Evolutionary conservation across 192 early-diverging fungal species (phyloP), one percentile per base, ranked within the genome.

Genomic region (Funneliformis mosseae): DNA sequence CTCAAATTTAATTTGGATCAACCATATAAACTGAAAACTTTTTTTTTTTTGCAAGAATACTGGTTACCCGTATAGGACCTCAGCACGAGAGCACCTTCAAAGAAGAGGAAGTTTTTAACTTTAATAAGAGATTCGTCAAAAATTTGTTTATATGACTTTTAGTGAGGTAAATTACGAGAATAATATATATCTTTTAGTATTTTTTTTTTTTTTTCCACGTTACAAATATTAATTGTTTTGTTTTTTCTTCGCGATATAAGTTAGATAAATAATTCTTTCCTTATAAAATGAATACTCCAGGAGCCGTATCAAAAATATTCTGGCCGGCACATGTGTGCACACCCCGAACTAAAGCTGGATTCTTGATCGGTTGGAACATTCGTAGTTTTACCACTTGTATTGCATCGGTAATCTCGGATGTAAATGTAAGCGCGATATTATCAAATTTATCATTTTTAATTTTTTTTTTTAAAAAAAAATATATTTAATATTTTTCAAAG

Each of bases 281-380:
- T 10, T 16, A 6, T 55, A 82, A 14, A 28, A 84, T 84, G 83
- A 87, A 83, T 25, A 70, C 85, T 12, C 82, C 85, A 2, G 82
- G 79, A 6, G 83, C 84, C 10, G 85, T 87, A 12, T 84, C 84
- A 16, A 88, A 90, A 67, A 81, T 88, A 43, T 87, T 87, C 64
- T 90, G 88, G 88, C 89, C 89, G 14, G 83, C 84, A 8, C 89
- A 88, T 72, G 59, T 88, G n/a, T 88, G 88, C 76, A 82, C 85
- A 25, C 81, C 83, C 18, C 81, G 85, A 66, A 72, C 81, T 45
- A 80, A 76, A 70, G 78, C 83, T 23, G 89, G 89, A 6, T 90
- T 84, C 63, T 83, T 90, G 4, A 82, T 90, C 28, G 89, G 89
- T 8, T 90, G 89, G 89, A 86, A 85, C 70, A 83, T 85, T 76